Conservation (phyloP, 2,329 filamentous ascomycete species). For the Alternaria alternata region DNA sequence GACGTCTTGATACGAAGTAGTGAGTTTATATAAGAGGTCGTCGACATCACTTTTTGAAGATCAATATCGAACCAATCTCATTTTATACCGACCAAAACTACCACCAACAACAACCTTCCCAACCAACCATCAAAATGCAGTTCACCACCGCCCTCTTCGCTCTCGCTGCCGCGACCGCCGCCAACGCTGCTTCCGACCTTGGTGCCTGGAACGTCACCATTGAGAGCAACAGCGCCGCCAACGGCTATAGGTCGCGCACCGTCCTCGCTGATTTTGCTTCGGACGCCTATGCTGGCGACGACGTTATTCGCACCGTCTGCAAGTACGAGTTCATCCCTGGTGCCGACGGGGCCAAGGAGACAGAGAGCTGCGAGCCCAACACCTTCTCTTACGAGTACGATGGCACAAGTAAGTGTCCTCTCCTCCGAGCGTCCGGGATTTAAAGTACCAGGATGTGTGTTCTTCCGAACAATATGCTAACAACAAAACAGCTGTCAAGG, state of each 20-base stretch:
- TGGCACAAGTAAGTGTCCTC: conserved; percentile 13
- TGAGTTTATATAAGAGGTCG: neutral
- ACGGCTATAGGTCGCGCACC: neutral
- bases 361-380: conserved; percentile 1
- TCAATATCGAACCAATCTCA: neutral
- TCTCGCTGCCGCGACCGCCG: neutral
- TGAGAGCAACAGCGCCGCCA: neutral
- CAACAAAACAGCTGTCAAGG: conserved; percentile 7
- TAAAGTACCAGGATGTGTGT: neutral
- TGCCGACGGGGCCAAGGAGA: neutral
- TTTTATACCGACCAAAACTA: neutral
- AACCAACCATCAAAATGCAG: conserved; percentile 3
- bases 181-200: neutral
- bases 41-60: neutral
- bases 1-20: conserved; percentile 1
- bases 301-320: conserved; percentile 9
- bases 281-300: conserved; percentile 9
- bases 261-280: conserved; percentile 16
- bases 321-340: conserved; percentile 3
- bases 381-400: conserved; percentile 14
- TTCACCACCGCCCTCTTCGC: conserved; percentile 10
- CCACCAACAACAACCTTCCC: neutral
- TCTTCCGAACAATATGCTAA: neutral
- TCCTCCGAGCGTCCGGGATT: neutral
- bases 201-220: conserved; percentile 7